phyloP scores from a whole-genome alignment of 306 rosid species.

The Cucurbita moschata region DNA sequence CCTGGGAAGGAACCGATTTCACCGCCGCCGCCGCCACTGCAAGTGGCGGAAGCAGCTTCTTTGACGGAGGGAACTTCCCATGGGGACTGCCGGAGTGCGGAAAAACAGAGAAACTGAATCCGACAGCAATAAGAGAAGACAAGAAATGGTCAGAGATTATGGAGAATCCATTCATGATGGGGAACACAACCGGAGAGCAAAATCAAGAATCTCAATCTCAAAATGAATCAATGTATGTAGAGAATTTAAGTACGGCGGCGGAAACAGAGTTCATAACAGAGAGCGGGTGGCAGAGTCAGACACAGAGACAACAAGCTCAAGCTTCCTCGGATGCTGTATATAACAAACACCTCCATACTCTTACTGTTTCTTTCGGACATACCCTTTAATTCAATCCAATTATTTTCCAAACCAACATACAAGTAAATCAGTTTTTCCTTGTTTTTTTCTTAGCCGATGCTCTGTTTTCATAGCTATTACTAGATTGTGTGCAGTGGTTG shows the following conservation, averaged over 20 bases:
- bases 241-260: neutral
- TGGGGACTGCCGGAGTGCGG: conserved; percentile 22
- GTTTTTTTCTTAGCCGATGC: neutral
- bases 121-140: conserved; percentile 18
- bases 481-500: neutral
- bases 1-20: conserved; percentile 37
- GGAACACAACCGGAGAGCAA: conserved; percentile 11
- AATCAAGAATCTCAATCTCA: conserved; percentile 12
- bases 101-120: conserved; percentile 10
- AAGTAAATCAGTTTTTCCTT: neutral
- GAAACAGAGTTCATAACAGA: conserved; percentile 14
- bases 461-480: neutral
- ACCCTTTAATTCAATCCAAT: conserved; percentile 27
- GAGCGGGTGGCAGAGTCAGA: conserved; percentile 23
- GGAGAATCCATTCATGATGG: conserved; percentile 35
- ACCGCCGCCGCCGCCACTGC: neutral
- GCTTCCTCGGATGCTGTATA: conserved; percentile 24
- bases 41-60: neutral
- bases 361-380: conserved; percentile 67
- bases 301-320: neutral
- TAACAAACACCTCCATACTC: conserved; percentile 63
- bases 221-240: conserved; percentile 12
- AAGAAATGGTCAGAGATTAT: conserved; percentile 69
- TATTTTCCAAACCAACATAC: neutral
- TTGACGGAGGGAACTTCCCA: conserved; percentile 18